Evolutionary conservation across 2,329 filamentous ascomycete genomes (phyloP).

Genomic region (Xylariales sp.): DNA sequence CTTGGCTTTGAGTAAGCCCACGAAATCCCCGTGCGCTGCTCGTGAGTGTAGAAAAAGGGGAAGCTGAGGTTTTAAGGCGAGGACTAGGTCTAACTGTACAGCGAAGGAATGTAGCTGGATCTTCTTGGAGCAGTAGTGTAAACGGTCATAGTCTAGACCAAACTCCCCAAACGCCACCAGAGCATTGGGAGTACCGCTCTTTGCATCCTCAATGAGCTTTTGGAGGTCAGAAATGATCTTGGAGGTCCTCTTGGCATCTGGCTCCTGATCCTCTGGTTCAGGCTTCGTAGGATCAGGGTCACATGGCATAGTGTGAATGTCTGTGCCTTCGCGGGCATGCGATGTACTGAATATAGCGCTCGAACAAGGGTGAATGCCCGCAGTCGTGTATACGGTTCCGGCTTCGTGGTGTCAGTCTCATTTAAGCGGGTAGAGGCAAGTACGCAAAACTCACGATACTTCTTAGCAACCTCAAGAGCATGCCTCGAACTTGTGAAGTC

Average conservation of each 20-base stretch:
- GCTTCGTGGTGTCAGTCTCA: conserved; percentile 42
- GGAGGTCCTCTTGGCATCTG: conserved; percentile 39
- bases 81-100: conserved; percentile 73
- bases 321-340: conserved; percentile 35
- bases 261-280: conserved; percentile 43
- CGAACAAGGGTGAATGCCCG: conserved; percentile 90
- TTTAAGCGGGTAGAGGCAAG: conserved; percentile 2
- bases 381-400: conserved; percentile 79
- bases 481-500: conserved; percentile 73
- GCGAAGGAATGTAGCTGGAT: conserved; percentile 83
- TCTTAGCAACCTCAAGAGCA: conserved; percentile 67
- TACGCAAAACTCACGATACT: conserved; percentile 59
- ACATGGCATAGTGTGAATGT: conserved; percentile 46
- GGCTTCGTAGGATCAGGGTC: conserved; percentile 47
- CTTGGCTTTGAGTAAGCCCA: conserved; percentile 58
- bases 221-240: conserved; percentile 57
- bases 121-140: conserved; percentile 74
- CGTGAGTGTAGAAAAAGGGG: conserved; percentile 91
- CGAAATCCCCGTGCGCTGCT: conserved; percentile 82
- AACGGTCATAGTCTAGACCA: conserved; percentile 90
- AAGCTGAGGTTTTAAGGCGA: conserved; percentile 63
- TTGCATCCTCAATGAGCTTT: conserved; percentile 56
- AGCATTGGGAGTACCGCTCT: conserved; percentile 32
- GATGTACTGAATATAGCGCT: conserved; percentile 69
- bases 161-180: conserved; percentile 89